These are phyloP conservation scores for Rhamnella rubrinervis DNA, from an alignment of 331 rosid species.

Conservation along the genomic window DNA sequence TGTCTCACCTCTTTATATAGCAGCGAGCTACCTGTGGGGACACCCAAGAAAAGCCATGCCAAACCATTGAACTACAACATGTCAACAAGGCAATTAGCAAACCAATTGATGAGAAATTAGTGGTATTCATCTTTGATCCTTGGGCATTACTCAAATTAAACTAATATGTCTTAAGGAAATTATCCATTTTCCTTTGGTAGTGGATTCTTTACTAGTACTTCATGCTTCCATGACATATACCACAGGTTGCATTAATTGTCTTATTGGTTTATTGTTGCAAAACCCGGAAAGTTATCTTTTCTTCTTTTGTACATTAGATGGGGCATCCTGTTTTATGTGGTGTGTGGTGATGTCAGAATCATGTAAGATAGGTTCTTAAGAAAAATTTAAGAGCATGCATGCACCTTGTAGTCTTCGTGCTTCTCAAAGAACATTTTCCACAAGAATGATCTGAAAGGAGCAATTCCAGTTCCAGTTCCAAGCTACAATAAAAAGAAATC, in stretches of 20 bases:
- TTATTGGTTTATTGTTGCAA: no score
- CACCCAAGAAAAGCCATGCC: slow-evolving; percentile 99
- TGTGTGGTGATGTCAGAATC: not conserved
- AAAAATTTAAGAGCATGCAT: not conserved
- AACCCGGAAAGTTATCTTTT: not conserved
- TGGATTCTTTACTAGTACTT: not conserved
- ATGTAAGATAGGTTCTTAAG: not conserved
- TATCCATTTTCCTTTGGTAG: not conserved
- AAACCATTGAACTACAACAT: slow-evolving; percentile 76
- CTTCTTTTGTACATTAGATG: not conserved
- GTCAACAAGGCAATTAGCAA: slow-evolving; percentile 4
- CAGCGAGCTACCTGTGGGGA: slow-evolving; percentile 92
- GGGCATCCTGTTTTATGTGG: not conserved
- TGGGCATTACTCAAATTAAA: no score
- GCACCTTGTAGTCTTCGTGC: slow-evolving; percentile 84
- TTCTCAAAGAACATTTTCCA: slow-evolving; percentile 99
- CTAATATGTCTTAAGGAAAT: not conserved
- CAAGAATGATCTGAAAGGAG: slow-evolving; percentile 87
- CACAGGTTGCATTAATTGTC: no score
- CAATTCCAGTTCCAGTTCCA: slow-evolving; percentile 98
- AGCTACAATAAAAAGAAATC: slow-evolving; percentile 46
- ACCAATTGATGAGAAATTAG: no score
- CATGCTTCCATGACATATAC: not conserved
- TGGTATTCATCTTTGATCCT: no score
- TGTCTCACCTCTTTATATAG: slow-evolving; percentile 91